Base-by-base conservation (phyloP, 2,329 filamentous ascomycete genomes). In the Pseudogymnoascus sp. region DNA sequence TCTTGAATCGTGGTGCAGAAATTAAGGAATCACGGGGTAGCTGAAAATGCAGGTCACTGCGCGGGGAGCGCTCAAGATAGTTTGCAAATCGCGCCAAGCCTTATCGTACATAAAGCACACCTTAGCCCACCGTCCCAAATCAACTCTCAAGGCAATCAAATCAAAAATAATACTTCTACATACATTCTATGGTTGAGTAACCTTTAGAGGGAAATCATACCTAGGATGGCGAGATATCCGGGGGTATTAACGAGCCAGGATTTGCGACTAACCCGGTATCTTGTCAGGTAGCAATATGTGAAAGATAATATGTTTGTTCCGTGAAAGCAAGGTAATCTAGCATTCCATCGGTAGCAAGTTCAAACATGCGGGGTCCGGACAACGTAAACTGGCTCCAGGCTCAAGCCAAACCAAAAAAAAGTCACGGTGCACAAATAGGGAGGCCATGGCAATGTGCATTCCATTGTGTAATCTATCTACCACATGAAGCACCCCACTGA, bases 81-180 rank as follows among this genome's bases (percentile, higher is more conserved):
- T 56, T 44, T 53, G 10, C 47, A 56, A 33, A 56, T 56, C 47
- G 26, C 47, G 47, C 47, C 47, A 56, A 56, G 26, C 47, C 47
- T 56, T 31, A 56, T 56, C n/a, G 47, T 19, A 31, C 47, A 19
- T 31, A 13, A 4, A 33, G 26, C 47, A 56, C 47, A 56, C n/a
- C 4, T 10, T 56, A 11, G 47, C 26, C 47, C 47, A 56, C 11
- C n/a, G n/a, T 33, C 47, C n/a, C 13, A 56, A 33, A 13, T 3
- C 8, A 33, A 56, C 11, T 16, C 7, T 19, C n/a, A 19, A 26
- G 42, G 1, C 11, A 6, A 26, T 14, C 47, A 56, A 56, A n/a
- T 13, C 26, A 31, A 33, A 19, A 56, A 33, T 13, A 56, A 16
- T 13, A 10, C 24, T 1, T 16, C 3, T 53, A 16, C 7, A 53